These are phyloP conservation scores for Cercospora sp. DNA, from an alignment of 2,329 filamentous ascomycete species.

Conservation along the genomic window DNA sequence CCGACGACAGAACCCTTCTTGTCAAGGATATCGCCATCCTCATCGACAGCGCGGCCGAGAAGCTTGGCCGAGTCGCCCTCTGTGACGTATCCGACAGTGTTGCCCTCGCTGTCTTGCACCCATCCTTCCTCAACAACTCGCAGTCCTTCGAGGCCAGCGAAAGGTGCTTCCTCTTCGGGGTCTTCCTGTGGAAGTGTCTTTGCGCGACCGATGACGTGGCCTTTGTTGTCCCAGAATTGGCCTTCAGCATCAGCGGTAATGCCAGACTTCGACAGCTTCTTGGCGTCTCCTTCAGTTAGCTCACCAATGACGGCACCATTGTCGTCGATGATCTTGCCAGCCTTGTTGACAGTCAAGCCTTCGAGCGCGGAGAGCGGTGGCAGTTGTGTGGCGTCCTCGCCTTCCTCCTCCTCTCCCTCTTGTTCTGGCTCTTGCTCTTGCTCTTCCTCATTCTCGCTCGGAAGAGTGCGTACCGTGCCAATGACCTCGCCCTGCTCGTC, in stretches of 20 bases:
- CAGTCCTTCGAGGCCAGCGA: constrained; percentile 54
- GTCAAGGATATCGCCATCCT: constrained; percentile 55
- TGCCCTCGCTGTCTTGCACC: constrained; percentile 53
- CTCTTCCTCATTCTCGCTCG: constrained; percentile 38
- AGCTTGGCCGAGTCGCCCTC: constrained; percentile 55
- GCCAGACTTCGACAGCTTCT: constrained; percentile 55
- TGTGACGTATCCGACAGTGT: constrained; percentile 51
- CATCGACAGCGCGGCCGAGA: constrained; percentile 52
- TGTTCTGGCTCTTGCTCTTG: constrained; percentile 39
- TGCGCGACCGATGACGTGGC: constrained; percentile 53
- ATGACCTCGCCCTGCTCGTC: constrained; percentile 62
- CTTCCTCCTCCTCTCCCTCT: constrained; percentile 37
- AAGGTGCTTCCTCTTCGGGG: constrained; percentile 50
- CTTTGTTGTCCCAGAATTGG: constrained; percentile 57
- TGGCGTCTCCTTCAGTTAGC: constrained; percentile 52
- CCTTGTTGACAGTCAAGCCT: constrained; percentile 52
- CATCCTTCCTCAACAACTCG: constrained; percentile 52
- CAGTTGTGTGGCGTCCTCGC: constrained; percentile 40
- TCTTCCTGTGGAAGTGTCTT: constrained; percentile 51
- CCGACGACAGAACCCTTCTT: constrained; percentile 56
- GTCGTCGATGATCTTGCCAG: constrained; percentile 51
- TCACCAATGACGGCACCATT: constrained; percentile 52
- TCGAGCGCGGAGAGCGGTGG: constrained; percentile 53
- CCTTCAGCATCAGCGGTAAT: constrained; percentile 49
- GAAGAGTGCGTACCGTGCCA: constrained; percentile 56